These are phyloP conservation scores for Dunaliella salina DNA, from an alignment of 163 green algal genomes.

Conservation along the genomic window DNA sequence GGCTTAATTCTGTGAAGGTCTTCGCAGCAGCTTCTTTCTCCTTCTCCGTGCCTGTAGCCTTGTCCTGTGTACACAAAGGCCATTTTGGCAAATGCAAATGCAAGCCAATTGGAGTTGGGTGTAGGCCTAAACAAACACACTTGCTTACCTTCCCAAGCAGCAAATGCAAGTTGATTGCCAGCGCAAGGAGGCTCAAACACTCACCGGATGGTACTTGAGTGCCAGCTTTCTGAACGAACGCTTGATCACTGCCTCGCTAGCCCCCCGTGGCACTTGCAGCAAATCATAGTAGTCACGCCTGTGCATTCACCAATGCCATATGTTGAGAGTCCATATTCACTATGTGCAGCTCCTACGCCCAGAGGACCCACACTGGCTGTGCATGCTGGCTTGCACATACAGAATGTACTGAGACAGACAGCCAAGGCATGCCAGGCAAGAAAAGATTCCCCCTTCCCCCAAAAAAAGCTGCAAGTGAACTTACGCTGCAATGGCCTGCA, in stretches of 20 bases:
- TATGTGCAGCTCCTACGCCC: too few species aligned
- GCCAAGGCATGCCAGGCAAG: too few species aligned
- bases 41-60: slow-evolving; percentile 72
- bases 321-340: too few species aligned
- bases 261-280: slow-evolving; percentile 60
- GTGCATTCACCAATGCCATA: neutral
- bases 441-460: too few species aligned
- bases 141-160: too few species aligned
- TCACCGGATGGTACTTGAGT: slow-evolving; percentile 90
- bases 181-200: neutral
- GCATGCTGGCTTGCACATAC: too few species aligned
- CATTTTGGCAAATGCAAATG: too few species aligned
- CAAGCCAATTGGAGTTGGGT: too few species aligned
- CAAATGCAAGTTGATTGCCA: too few species aligned
- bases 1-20: slow-evolving; percentile 92
- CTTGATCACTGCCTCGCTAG: slow-evolving; percentile 88
- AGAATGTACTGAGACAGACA: too few species aligned
- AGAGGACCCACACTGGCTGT: too few species aligned
- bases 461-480: neutral
- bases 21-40: slow-evolving; percentile 88
- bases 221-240: slow-evolving; percentile 93
- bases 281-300: slow-evolving; percentile 80
- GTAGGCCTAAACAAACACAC: too few species aligned
- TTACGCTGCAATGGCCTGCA: slow-evolving; percentile 5
- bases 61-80: slow-evolving; percentile 51